A percentile compares a stretch with the other conserved stretches of the same genome.
These are phyloP conservation scores for Penicillium expansum DNA, from an alignment of 2,329 filamentous ascomycete species.

Conservation along the genomic window DNA sequence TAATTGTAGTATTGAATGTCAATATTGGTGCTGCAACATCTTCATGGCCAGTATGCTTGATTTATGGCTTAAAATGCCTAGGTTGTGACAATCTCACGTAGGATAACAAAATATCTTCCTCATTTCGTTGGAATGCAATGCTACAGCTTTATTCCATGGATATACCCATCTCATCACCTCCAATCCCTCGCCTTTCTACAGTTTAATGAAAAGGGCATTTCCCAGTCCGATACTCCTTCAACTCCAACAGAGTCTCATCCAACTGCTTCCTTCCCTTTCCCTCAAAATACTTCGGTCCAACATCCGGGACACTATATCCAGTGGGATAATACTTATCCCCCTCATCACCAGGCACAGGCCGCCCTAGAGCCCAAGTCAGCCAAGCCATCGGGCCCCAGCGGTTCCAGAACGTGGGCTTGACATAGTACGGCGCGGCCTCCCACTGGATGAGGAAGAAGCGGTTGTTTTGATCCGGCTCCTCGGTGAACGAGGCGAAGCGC, in stretches of 20 bases:
- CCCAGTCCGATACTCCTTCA: conserved; percentile 42
- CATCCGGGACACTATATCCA: conserved; percentile 53
- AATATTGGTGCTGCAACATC: neutral
- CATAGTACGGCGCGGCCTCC: conserved; percentile 65
- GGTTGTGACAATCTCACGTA: neutral
- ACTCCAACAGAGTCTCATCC: conserved; percentile 42
- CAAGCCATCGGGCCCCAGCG: conserved; percentile 61
- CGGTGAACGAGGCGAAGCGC: conserved; percentile 41
- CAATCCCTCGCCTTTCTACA: neutral
- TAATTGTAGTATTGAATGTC: neutral
- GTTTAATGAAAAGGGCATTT: conserved; percentile 50
- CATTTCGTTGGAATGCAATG: too few species aligned
- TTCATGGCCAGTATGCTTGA: neutral
- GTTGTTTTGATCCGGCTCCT: conserved; percentile 53
- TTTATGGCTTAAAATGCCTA: neutral
- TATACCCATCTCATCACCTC: too few species aligned
- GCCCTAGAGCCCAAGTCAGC: conserved; percentile 48
- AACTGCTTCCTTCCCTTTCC: conserved; percentile 47
- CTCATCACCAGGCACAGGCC: conserved; percentile 49
- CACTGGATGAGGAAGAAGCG: conserved; percentile 54
- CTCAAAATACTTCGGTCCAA: conserved; percentile 59
- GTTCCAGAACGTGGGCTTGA: conserved; percentile 58
- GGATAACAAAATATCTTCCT: too few species aligned
- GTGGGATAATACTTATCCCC: conserved; percentile 48
- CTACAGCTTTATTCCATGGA: too few species aligned